Base-by-base conservation (phyloP, 352 stramenopile genomes). In the Phytopythium ostracodes region DNA sequence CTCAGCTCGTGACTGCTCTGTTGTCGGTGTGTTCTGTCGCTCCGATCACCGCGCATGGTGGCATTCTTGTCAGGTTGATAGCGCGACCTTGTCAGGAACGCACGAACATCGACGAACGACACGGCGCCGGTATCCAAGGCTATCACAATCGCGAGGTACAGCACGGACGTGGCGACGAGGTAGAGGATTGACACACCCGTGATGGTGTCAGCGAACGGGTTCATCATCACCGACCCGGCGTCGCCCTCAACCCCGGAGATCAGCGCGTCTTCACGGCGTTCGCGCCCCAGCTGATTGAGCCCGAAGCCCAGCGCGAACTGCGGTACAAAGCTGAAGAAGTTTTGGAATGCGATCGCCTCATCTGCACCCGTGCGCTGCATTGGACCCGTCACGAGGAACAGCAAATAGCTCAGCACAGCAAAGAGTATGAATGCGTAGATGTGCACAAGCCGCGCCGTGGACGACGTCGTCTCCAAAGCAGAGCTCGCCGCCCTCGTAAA, bases 101-200 rank as follows among this genome's bases (percentile, higher is more conserved):
- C 52, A 15, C 18, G 25, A 2, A 54, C 14, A 12, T 40, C n/a
- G 10, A 59, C 53, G 38, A 59, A 59, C 15, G 27, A 36, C 38
- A 60, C 24, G 11, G 40, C 40, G 9, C 33, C 40, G 40, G 15
- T 58, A 29, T 94, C 77, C 10, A 91, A 43, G 10, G 71, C 31
- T 9, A 83, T 52, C 11, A 68, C 73, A 4, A 81, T 59, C 5
- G 70, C 20, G 4, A 77, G 70, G 64, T 74, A 95, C 35, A 91
- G 56, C 6, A 79, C 59, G 3, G 70, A 54, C 50, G 81, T 65
- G 10, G 62, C 50, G 5, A 38, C 59, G 40, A 96, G 68, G 62
- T 87, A 96, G 12, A 68, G 42, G 38, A 73, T 63, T 7, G 67
- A 69, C 10, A 60, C 53, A 3, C 65, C 65, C 1, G 63, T 33